Percentiles rank a stretch among this genome's conserved stretches.
Evolutionary conservation across 1,139 yeast species (phyloP).

Genomic region (Hansenula sp.): DNA sequence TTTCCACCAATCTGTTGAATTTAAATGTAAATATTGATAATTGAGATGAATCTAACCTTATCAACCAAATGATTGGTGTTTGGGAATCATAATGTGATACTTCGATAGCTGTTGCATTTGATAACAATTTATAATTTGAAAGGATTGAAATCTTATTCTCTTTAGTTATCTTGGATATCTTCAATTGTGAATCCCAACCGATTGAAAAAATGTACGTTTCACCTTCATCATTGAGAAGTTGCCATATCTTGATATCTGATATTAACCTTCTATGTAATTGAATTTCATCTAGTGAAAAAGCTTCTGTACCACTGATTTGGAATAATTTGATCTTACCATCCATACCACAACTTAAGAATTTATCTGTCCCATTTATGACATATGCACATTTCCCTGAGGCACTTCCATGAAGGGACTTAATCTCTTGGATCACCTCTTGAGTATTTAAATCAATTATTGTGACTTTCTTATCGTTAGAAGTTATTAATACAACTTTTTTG

Average conservation of each 20-base stretch:
- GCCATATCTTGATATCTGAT: slow-evolving; percentile 32
- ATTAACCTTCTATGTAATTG: slow-evolving; percentile 41
- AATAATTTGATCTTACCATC: slow-evolving; percentile 23
- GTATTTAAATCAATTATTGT: slow-evolving; percentile 10
- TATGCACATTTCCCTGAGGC: slow-evolving; percentile 17
- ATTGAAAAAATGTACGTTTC: slow-evolving; percentile 42
- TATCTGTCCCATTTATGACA: slow-evolving; percentile 10
- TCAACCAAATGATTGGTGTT: slow-evolving; percentile 42
- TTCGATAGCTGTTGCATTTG: slow-evolving; percentile 50
- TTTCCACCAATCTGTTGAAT: slow-evolving; percentile 25
- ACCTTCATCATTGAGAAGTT: slow-evolving; percentile 3
- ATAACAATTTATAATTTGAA: slow-evolving; percentile 34
- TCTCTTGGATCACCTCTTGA: slow-evolving; percentile 2
- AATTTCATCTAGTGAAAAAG: slow-evolving; percentile 14
- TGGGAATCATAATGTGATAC: slow-evolving; percentile 27
- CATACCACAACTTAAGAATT: slow-evolving; percentile 26
- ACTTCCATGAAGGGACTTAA: slow-evolving; percentile 6
- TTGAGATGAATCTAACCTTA: slow-evolving; percentile 59
- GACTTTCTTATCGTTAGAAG: slow-evolving; percentile 12
- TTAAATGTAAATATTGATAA: slow-evolving; percentile 40
- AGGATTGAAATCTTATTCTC: slow-evolving; percentile 21
- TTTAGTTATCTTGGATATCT: slow-evolving; percentile 32
- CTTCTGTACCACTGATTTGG: slow-evolving; percentile 8
- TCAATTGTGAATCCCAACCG: slow-evolving; percentile 58
- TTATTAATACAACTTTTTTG: slow-evolving; percentile 10